Percentiles rank a stretch among this genome's conserved stretches.
phyloP scores from a whole-genome alignment of 805 yeast species.

The Metschnikowia lachancei region DNA sequence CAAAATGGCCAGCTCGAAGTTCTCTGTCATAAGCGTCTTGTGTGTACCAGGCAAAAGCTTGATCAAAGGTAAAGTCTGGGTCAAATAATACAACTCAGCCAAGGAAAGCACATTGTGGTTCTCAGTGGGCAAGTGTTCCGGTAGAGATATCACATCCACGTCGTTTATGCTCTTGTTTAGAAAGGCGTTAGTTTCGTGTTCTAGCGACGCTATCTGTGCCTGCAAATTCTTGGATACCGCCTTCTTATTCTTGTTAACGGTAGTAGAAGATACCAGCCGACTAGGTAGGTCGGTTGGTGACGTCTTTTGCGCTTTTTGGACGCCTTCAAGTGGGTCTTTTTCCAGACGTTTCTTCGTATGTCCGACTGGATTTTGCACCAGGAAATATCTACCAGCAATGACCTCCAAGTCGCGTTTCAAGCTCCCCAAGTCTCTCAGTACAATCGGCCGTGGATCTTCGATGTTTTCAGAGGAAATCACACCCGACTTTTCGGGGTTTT shows the following conservation, averaged over 20 bases:
- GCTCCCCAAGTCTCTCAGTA: neutral
- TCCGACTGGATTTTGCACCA: neutral
- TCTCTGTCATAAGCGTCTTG: slow-evolving; percentile 79
- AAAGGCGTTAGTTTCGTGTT: slow-evolving; percentile 24
- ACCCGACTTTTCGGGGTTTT: no score
- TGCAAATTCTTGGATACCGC: slow-evolving; percentile 13
- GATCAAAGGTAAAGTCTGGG: slow-evolving; percentile 83
- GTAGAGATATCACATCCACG: slow-evolving; percentile 38
- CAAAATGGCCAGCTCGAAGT: slow-evolving; percentile 76
- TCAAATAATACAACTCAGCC: slow-evolving; percentile 81
- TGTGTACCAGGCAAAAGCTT: slow-evolving; percentile 82
- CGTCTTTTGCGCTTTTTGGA: slow-evolving; percentile 9
- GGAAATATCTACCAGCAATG: neutral
- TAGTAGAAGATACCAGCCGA: slow-evolving; percentile 8
- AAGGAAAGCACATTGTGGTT: slow-evolving; percentile 53
- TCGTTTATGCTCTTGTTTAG: slow-evolving; percentile 28
- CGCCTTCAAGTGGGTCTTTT: neutral
- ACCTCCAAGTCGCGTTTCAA: slow-evolving; percentile 6
- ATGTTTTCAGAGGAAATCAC: neutral
- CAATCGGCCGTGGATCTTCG: neutral
- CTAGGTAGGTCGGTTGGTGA: slow-evolving; percentile 10
- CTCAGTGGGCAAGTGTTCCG: slow-evolving; percentile 42
- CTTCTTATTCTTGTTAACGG: neutral
- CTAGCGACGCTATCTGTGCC: slow-evolving; percentile 23
- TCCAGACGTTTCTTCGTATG: slow-evolving; percentile 1